Base-by-base conservation (phyloP, 2,329 filamentous ascomycete genomes). In the Claviceps quebecensis region DNA sequence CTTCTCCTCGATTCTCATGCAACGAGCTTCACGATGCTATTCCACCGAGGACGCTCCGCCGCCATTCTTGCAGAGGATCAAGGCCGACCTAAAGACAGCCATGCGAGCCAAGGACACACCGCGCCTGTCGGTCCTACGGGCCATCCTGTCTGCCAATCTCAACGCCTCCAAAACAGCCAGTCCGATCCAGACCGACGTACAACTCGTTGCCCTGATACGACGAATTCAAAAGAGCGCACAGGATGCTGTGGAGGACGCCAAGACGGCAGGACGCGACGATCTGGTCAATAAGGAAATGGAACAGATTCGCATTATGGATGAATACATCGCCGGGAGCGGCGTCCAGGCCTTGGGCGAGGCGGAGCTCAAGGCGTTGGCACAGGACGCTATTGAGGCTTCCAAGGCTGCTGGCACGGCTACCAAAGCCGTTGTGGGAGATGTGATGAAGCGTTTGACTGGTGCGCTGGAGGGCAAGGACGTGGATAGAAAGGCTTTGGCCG, bases 121-220 rank as follows among this genome's bases (percentile, higher is more conserved):
- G 26, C 80, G 83, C 2, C 77, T 90, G 26, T 70, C 76, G 40
- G 84, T 87, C 39, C 74, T 91, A 47, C 83, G 86, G 57, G 66
- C 74, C 41, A 69, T 90, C 55, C 75, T 90, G 56, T 74, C 84
- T 36, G 77, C 84, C 55, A 80, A 84, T 55, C 81, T 83, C 58
- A 90, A 89, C 66, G 81, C 84, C 37, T 83, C 81, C 63, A 90
- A 90, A 68, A 87, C 84, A 14, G 62, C 74, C 40, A 72, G 70
- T 40, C 86, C 86, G n/a, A 78, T 90, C 61, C 72, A 70, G 51
- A 86, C 80, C 22, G 85, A 91, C 65, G 74, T 77, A 56, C 78
- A 85, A 60, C 73, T 91, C 51, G 77, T 88, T 29, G 69, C 73
- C 7, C 71, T 90, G 47, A 74, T 93, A 52, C 76, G 78, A 56